Base-by-base conservation (phyloP, 2,329 filamentous ascomycete species). In the Pseudohalonectria lignicola region DNA sequence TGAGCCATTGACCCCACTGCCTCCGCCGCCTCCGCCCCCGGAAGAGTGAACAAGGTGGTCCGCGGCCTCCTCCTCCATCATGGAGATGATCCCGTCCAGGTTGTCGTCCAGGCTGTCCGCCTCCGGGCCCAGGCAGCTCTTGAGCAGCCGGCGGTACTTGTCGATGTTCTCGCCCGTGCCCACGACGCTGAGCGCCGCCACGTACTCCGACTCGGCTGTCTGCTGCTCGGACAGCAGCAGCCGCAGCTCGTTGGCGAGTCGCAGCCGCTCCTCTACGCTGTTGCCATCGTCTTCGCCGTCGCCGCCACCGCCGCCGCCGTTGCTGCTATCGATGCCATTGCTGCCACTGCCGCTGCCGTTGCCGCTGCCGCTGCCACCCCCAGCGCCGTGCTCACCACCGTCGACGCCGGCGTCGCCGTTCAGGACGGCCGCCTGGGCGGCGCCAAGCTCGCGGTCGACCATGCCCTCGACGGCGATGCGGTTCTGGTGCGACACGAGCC, bases 121-220 rank as follows among this genome's bases (percentile, higher is more conserved):
- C 47, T 74, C 69, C 13, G 78, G 69, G 19, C 79, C 79, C 20
- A 87, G 63, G 42, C 82, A 85, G 42, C 73, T 72, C 42, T 74
- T 74, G 23, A 86, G 73, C 21, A 87, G 66, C 39, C 71, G 71
- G 43, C 81, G 71, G 56, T 88, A 90, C 54, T 79, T 76, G 47
- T 79, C 79, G 46, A 83, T 82, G 53, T 79, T 78, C 55, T 85
- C 80, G 26, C 79, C 77, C 28, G 80, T 76, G 31, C 82, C 82
- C 10, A 82, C 78, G 44, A 78, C 70, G 32, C 74, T 74, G 33
- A 85, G 63, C 11, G 79, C 79, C 36, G 76, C 69, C 30, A 84
- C 75, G 44, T 86, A 85, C 43, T 83, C 78, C 12, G 61, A 56
- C 47, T 86, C 80, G 4, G 79, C 68, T 31, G 67, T 61, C 35